Base-by-base conservation (phyloP, 1,284 basidiomycete genomes). In the Pseudozyma hubeiensis region DNA sequence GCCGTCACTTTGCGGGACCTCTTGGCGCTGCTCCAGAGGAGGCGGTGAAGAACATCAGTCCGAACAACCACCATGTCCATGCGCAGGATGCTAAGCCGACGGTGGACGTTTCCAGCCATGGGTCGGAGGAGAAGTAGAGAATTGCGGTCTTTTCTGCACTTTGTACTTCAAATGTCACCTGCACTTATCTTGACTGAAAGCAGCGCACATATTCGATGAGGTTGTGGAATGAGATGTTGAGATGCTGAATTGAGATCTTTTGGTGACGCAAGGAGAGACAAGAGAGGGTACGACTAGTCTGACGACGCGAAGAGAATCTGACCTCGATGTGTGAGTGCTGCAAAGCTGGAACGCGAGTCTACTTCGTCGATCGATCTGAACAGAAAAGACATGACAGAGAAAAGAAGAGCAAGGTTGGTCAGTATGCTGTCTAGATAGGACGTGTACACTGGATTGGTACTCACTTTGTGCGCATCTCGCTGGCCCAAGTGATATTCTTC, bases 401-500 rank as follows among this genome's bases (percentile, higher is more conserved):
- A 41, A 41, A 41, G 40, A 14, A 7, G 13, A 41, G 5, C 39
- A 41, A 16, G 13, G 16, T 13, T 2, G 16, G 39, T 57, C 17
- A 55, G 45, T 29, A 29, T 43, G n/a, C 5, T 9, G n/a, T 13
- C n/a, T 9, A 7, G 16, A 14, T 37, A 9, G 35, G 24, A 7
- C 17, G 39, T 29, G 19, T 14, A 7, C 17, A 16, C 10, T 4
- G 17, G 0, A 19, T 5, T 13, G 35, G 31, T 16, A 61, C 83
- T 40, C 77, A 92, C 92, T 90, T 88, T 83, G 89, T 90, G 79
- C 88, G 89, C 92, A 93, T 93, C 85, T 94, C 92, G 79, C 91
- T 92, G n/a, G 92, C 89, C 92, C 92, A 94, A 35, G 91, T 90
- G 66, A 93, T 91, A 78, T 92, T 91, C 75, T 90, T 91, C 44